These are phyloP conservation scores for Plectranthus barbatus DNA, from an alignment of 257 asterid genomes.

Conservation along the genomic window DNA sequence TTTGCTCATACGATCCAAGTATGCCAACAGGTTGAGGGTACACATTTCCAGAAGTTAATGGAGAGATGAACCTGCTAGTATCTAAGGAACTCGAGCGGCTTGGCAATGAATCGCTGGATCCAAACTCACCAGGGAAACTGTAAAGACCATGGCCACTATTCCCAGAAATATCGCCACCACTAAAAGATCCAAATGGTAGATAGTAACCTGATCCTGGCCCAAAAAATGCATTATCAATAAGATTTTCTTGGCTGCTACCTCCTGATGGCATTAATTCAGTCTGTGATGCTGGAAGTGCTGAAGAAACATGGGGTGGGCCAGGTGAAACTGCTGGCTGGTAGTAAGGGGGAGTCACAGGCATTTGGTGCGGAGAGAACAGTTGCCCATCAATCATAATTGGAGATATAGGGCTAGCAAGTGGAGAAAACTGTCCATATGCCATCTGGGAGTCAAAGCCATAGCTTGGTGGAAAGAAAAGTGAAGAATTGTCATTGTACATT, in stretches of 20 bases:
- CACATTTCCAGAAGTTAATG: conserved; percentile 65
- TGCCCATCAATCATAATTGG: conserved; percentile 93
- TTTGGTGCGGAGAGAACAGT: conserved; percentile 84
- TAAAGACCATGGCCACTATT: conserved; percentile 66
- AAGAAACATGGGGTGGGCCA: conserved; percentile 68
- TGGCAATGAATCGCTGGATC: conserved; percentile 60
- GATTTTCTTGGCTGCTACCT: conserved; percentile 67
- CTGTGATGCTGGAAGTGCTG: conserved; percentile 64
- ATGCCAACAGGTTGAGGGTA: conserved; percentile 84
- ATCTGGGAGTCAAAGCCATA: conserved; percentile 87
- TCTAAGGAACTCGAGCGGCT: conserved; percentile 60
- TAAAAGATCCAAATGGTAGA: conserved; percentile 78
- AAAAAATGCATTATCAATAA: conserved; percentile 51
- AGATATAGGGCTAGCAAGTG: conserved; percentile 75
- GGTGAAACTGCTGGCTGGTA: conserved; percentile 81
- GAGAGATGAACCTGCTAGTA: conserved; percentile 69
- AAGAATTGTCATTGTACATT: conserved; percentile 80
- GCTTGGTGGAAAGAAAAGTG: conserved; percentile 68
- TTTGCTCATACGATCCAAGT: conserved; percentile 92
- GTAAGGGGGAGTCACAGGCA: conserved; percentile 64
- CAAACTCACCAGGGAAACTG: conserved; percentile 71
- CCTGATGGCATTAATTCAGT: conserved; percentile 63
- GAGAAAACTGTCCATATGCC: conserved; percentile 95
- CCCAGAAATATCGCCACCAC: conserved; percentile 82
- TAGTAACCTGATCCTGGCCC: conserved; percentile 82